A percentile compares a stretch with the other conserved stretches of the same genome.
Evolutionary conservation across 257 asterid genomes (phyloP).

Genomic region (Eustoma russellianum): DNA sequence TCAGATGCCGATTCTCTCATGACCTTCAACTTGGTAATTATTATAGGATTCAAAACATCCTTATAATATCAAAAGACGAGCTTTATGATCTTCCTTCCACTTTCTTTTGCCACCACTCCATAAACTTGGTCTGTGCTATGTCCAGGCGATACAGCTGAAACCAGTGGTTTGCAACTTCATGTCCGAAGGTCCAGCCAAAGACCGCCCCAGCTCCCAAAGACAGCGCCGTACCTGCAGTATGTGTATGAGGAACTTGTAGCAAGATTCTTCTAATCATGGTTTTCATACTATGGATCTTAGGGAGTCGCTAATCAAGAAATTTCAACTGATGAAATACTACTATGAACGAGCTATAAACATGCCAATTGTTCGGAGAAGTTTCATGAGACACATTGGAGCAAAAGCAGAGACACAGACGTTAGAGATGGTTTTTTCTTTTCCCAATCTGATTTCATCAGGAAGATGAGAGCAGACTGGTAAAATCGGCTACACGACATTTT

Average conservation of each 20-base stretch:
- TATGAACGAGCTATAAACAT: too few relatives aligned
- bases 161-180: conserved; percentile 71
- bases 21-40: background rate
- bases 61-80: background rate
- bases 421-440: too few relatives aligned
- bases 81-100: conserved; percentile 24
- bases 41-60: background rate
- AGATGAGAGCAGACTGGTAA: too few relatives aligned
- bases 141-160: conserved; percentile 66
- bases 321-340: too few relatives aligned
- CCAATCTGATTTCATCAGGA: too few relatives aligned
- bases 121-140: conserved; percentile 76
- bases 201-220: conserved; percentile 72
- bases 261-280: background rate
- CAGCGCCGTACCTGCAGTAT: conserved; percentile 54
- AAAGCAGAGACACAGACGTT: too few relatives aligned
- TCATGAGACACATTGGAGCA: too few relatives aligned
- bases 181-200: conserved; percentile 71
- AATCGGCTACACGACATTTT: too few relatives aligned
- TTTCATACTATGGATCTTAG: too few relatives aligned
- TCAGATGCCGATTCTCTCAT: background rate
- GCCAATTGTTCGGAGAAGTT: too few relatives aligned
- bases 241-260: conserved; percentile 2
- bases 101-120: conserved; percentile 86
- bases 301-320: too few relatives aligned